Base-by-base conservation (phyloP, 2,329 filamentous ascomycete species). In the Fusarium sp. region DNA sequence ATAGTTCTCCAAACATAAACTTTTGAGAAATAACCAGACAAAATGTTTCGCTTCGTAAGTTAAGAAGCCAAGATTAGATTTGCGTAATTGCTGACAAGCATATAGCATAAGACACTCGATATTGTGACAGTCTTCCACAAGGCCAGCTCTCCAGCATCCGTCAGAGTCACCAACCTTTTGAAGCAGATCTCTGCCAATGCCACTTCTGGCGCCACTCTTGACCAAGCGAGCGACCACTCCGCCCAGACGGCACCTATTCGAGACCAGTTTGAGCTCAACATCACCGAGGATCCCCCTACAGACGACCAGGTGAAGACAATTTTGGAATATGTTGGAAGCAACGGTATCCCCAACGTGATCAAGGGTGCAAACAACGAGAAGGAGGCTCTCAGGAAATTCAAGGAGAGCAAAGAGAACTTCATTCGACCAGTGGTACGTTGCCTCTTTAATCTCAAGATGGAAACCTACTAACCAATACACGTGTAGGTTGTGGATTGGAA, bases 51-150 rank as follows among this genome's bases (percentile, higher is more conserved):
- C 48, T 86, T 86, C 63, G 85, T 86, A 79, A 80, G 84, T 81
- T 22, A 24, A 20, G 18, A 9, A 18, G n/a, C 10, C 26, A 36
- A 44, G 36, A n/a, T 28, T 15, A 15, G 33, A 24, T 26, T 24
- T 33, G 12, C 6, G n/a, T 54, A 54, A 65, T 67, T 57, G 55
- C 77, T 79, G 58, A 79, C 60, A 11, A 44, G 45, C 45, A 35
- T 58, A 33, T 78, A 95, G 92, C 89, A 87, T 84, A 95, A 94
- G 87, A 89, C 92, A 75, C 89, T 93, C 82, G 95, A 98, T 86
- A 93, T 97, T 75, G 90, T 98, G 81, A 98, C 95, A 70, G 91
- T 99, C 86, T 99, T 98, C 88, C 95, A 98, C 89, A 93, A 93
- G 83, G 90, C 95, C 65, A 88, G 87, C 77, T 89, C 89, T 60